Evolutionary conservation across 345 rosid species (phyloP).

Genomic region (Sisymbrium altissimum): DNA sequence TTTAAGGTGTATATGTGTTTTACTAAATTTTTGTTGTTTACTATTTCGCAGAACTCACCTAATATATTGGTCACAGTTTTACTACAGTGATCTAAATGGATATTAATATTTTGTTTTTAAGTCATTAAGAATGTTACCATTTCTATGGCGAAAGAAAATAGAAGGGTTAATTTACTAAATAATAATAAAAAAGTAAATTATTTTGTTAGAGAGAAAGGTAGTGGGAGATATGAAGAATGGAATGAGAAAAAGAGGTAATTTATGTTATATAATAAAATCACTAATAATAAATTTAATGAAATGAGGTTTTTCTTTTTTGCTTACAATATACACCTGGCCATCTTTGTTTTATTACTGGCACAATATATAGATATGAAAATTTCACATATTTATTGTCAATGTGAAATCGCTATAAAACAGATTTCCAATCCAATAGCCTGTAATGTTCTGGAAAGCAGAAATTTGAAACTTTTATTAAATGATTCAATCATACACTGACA

Average conservation of each 20-base stretch:
- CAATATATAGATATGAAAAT: no score
- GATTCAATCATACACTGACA: slow-evolving; percentile 32
- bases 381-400: neutral
- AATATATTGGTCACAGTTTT: neutral
- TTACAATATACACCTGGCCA: neutral
- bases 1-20: neutral
- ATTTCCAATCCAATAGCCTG: slow-evolving; percentile 12
- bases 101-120: neutral
- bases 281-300: no score
- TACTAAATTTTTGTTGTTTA: neutral
- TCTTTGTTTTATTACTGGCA: neutral
- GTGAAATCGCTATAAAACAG: neutral
- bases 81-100: neutral
- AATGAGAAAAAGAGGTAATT: no score
- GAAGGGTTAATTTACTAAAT: no score
- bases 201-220: no score
- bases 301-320: no score
- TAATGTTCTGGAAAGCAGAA: slow-evolving; percentile 29
- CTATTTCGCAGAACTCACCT: neutral
- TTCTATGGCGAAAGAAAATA: no score
- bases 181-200: no score
- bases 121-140: neutral
- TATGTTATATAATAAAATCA: no score
- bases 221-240: no score
- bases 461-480: slow-evolving; percentile 16